Evolutionary conservation across 2,329 filamentous ascomycete species (phyloP).

Genomic region (Pseudopithomyces chartarum): DNA sequence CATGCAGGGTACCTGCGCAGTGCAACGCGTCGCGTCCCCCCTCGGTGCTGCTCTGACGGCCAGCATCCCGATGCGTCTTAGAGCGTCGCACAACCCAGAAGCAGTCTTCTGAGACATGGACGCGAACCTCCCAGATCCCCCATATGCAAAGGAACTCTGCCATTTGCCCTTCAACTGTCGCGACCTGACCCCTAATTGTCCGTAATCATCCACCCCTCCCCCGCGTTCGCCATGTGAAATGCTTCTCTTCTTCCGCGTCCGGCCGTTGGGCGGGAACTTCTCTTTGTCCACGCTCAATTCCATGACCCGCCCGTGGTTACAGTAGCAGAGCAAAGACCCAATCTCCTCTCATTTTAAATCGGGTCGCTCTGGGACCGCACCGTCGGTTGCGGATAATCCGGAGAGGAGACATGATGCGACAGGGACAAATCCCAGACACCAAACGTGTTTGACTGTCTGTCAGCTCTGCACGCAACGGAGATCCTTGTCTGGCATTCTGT

Average conservation of each 20-base stretch:
- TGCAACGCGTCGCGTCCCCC: slow-evolving; percentile 1
- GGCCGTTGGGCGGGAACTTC: not conserved
- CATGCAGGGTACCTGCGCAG: slow-evolving; percentile 5
- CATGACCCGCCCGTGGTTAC: not conserved
- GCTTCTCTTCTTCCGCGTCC: not conserved
- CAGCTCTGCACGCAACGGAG: slow-evolving; percentile 26
- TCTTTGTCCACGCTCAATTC: too few relatives aligned
- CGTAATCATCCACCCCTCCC: not conserved
- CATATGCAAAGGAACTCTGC: not conserved
- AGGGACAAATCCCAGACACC: slow-evolving; percentile 40
- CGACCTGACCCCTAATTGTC: slow-evolving; percentile 2
- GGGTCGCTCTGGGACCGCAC: not conserved
- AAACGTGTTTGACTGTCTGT: slow-evolving; percentile 41
- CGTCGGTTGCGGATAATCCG: slow-evolving; percentile 2
- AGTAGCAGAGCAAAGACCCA: not conserved
- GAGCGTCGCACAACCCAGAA: not conserved
- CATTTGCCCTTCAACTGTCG: not conserved
- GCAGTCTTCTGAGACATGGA: slow-evolving; percentile 4
- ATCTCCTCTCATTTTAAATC: slow-evolving; percentile 22
- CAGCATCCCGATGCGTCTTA: not conserved
- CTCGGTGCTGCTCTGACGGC: not conserved
- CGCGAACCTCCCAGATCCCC: not conserved
- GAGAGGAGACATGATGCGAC: slow-evolving; percentile 25
- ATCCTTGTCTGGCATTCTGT: slow-evolving; percentile 34
- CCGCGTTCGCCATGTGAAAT: not conserved